A percentile compares a stretch with the other conserved stretches of the same genome.
phyloP scores from a whole-genome alignment of 345 rosid genomes.

The Raphanus raphanistrum region DNA sequence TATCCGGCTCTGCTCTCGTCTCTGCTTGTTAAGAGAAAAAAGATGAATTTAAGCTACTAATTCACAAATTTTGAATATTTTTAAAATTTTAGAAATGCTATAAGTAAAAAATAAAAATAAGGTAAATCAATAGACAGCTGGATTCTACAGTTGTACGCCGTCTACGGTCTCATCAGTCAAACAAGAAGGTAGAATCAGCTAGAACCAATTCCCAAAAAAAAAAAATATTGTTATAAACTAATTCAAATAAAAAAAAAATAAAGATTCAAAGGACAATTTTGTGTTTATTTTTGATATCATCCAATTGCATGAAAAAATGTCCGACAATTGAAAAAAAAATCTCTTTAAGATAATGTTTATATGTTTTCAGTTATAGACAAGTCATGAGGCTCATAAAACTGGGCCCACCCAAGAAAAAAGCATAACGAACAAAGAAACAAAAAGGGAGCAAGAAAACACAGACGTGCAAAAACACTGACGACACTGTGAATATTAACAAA shows the following conservation, averaged over 20 bases:
- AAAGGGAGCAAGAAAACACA: constrained; percentile 37
- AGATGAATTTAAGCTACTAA: not conserved
- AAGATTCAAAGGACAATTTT: not conserved
- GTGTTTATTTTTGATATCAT: not conserved
- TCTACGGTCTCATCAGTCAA: constrained; percentile 14
- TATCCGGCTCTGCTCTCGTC: constrained; percentile 40
- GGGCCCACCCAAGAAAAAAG: constrained; percentile 29
- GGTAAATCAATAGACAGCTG: constrained; percentile 3
- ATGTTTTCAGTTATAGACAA: not conserved
- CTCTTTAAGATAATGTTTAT: not conserved
- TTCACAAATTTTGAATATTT: not conserved
- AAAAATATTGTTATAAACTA: not conserved
- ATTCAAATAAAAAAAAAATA: not conserved
- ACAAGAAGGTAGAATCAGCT: not conserved
- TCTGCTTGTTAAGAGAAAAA: not conserved
- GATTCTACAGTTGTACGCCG: not conserved
- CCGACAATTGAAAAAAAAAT: not conserved
- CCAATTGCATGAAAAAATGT: not conserved
- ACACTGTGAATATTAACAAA: constrained; percentile 11
- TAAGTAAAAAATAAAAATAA: not conserved
- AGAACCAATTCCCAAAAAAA: not conserved
- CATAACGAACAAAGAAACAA: constrained; percentile 35
- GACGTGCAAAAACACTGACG: constrained; percentile 52
- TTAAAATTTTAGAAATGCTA: not conserved
- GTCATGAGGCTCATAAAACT: not conserved